These are phyloP conservation scores for Neurospora crassa DNA, from an alignment of 2,329 filamentous ascomycete species.

Conservation along the genomic window DNA sequence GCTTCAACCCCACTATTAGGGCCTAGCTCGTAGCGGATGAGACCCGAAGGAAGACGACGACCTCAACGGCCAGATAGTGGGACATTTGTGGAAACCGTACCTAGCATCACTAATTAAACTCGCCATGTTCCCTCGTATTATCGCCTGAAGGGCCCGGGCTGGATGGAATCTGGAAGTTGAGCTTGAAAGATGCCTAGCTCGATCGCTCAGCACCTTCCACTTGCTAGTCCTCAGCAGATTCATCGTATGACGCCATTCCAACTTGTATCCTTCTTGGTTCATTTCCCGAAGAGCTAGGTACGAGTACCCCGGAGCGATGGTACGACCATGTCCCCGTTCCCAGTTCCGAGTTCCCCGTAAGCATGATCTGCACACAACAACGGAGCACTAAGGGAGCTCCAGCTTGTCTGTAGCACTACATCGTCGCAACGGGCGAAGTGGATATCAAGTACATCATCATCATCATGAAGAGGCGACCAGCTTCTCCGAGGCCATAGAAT, in stretches of 20 bases:
- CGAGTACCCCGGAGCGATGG: neutral
- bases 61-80: neutral
- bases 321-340: neutral
- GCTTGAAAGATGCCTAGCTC: neutral
- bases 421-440: neutral
- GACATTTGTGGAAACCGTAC: neutral
- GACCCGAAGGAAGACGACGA: neutral
- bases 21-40: neutral
- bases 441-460: neutral
- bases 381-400: neutral
- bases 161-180: neutral
- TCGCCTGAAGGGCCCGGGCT: neutral
- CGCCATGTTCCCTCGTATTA: neutral
- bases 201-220: neutral
- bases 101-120: neutral
- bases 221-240: neutral
- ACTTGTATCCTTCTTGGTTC: neutral
- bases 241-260: neutral
- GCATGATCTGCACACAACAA: neutral
- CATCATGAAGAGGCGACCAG: neutral
- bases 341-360: neutral
- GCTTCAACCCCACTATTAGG: neutral
- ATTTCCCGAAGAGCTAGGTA: neutral
- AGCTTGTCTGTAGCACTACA: neutral
- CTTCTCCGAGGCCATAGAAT: neutral